Percentiles rank a stretch among this genome's conserved stretches.
Evolutionary conservation across 2,329 filamentous ascomycete genomes (phyloP).

Genomic region (Fusarium ramigenum): DNA sequence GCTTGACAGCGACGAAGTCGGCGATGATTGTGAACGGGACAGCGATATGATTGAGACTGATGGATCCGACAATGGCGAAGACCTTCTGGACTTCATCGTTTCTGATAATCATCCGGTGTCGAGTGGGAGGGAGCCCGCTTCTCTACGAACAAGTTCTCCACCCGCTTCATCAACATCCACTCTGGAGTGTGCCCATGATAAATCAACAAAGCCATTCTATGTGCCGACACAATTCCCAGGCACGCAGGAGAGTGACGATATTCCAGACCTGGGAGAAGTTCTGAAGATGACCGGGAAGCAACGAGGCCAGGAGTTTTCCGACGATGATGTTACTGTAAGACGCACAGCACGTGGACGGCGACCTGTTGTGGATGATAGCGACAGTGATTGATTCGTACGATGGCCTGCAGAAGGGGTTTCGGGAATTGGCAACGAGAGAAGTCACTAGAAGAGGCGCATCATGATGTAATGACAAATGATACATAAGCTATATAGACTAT

Average conservation of each 20-base stretch:
- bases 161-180: slow-evolving; percentile 30
- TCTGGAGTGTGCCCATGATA: slow-evolving; percentile 18
- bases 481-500: slow-evolving; percentile 34
- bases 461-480: slow-evolving; percentile 16
- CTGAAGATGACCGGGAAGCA: slow-evolving; percentile 17
- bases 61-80: slow-evolving; percentile 59
- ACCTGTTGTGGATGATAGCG: slow-evolving; percentile 45
- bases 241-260: slow-evolving; percentile 54
- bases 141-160: slow-evolving; percentile 41
- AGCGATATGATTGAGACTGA: slow-evolving; percentile 58
- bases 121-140: slow-evolving; percentile 47
- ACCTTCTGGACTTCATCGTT: slow-evolving; percentile 67
- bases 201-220: slow-evolving; percentile 47
- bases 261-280: slow-evolving; percentile 49
- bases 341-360: slow-evolving; percentile 42
- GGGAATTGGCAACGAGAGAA: slow-evolving; percentile 1
- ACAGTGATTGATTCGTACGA: slow-evolving; percentile 42
- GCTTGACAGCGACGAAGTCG: slow-evolving; percentile 58
- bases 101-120: slow-evolving; percentile 55
- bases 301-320: slow-evolving; percentile 16
- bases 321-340: slow-evolving; percentile 28
- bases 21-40: slow-evolving; percentile 62
- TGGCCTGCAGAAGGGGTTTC: neutral
- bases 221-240: slow-evolving; percentile 51
- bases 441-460: neutral